Conservation (phyloP, 495 filamentous ascomycete species). For the Xylaria grammica region DNA sequence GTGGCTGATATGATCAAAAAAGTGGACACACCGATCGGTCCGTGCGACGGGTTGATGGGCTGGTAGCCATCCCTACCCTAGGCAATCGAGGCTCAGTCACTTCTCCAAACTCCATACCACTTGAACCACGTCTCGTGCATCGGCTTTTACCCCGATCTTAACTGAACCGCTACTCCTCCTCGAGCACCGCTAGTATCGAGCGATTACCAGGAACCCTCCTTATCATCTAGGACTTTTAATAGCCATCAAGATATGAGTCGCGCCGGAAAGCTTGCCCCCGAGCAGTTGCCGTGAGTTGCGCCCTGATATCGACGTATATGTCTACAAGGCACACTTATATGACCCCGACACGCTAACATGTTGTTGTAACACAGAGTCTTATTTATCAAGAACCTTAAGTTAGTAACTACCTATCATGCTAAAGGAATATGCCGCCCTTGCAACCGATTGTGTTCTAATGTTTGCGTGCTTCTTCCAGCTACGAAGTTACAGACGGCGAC, state of each 20-base stretch:
- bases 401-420: slow-evolving; percentile 16
- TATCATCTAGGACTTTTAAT: slow-evolving; percentile 3
- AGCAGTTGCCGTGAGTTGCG: slow-evolving; percentile 80
- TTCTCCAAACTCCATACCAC: slow-evolving; percentile 20
- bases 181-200: slow-evolving; percentile 18
- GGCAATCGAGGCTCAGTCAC: slow-evolving; percentile 22
- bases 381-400: slow-evolving; percentile 44
- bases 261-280: slow-evolving; percentile 82
- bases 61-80: slow-evolving; percentile 1
- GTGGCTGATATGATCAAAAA: slow-evolving; percentile 17
- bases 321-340: neutral
- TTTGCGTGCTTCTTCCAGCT: slow-evolving; percentile 14
- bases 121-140: slow-evolving; percentile 25
- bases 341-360: slow-evolving; percentile 26
- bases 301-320: neutral
- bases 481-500: slow-evolving; percentile 42
- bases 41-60: neutral
- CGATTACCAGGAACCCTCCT: slow-evolving; percentile 13
- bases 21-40: slow-evolving; percentile 18
- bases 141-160: slow-evolving; percentile 25
- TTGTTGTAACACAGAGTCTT: slow-evolving; percentile 32
- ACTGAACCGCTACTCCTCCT: slow-evolving; percentile 7
- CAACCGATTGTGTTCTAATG: slow-evolving; percentile 6
- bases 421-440: neutral
- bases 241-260: slow-evolving; percentile 67